Percentiles rank a stretch among this genome's conserved stretches.
These are phyloP conservation scores for Dittrichia graveolens DNA, from an alignment of 129 eudicot genomes.

Conservation along the genomic window DNA sequence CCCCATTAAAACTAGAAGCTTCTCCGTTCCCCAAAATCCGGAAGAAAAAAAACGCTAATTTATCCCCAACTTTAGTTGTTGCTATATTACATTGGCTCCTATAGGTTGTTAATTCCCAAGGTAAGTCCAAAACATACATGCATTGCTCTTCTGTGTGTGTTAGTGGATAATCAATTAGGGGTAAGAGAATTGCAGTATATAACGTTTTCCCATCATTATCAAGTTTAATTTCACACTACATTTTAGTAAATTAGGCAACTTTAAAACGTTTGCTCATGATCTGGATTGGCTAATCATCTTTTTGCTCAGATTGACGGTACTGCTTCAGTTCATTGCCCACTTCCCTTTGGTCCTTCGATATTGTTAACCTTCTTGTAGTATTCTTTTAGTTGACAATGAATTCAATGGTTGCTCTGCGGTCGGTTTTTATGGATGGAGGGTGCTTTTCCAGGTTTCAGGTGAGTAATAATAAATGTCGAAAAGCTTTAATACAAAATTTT, in stretches of 20 bases:
- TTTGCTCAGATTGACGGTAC: not conserved
- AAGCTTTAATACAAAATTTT: too few relatives aligned
- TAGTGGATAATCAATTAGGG: not conserved
- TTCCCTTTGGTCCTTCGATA: not conserved
- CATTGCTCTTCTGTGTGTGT: not conserved
- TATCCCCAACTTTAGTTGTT: too few relatives aligned
- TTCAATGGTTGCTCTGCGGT: conserved; percentile 41
- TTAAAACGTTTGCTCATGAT: conserved; percentile 2
- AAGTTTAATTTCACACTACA: not conserved
- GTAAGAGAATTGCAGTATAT: not conserved
- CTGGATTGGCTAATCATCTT: not conserved
- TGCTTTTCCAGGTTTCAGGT: conserved; percentile 51
- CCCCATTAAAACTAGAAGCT: not conserved
- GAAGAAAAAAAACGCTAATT: not conserved
- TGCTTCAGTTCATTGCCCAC: conserved; percentile 15
- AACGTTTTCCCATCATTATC: not conserved
- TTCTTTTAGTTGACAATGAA: conserved; percentile 33
- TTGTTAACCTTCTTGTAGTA: conserved; percentile 10
- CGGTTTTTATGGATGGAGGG: conserved; percentile 31
- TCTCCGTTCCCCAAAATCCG: not conserved
- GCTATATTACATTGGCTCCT: too few relatives aligned
- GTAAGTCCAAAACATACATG: not conserved
- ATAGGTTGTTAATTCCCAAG: not conserved
- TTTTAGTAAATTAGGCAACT: conserved; percentile 18
- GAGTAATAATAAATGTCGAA: not conserved